Evolutionary conservation across 352 stramenopile genomes (phyloP), one percentile per base, ranked within the genome.

Genomic region (Peronospora destructor): DNA sequence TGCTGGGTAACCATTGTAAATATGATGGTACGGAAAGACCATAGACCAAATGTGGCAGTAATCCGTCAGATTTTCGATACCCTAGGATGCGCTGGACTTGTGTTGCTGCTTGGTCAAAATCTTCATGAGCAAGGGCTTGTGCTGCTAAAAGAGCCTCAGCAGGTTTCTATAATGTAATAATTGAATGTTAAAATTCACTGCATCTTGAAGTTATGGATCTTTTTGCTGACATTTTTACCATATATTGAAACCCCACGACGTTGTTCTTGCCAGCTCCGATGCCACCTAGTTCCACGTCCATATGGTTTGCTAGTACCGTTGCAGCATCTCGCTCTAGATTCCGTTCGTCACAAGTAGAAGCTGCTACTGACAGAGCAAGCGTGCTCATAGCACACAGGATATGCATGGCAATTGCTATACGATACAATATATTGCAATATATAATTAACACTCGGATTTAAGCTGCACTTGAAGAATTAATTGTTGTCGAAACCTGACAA

Each of bases 1-100:
- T 75, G 35, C 62, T 84, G 1, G 56, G 49, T 17, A 93, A 65
- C 83, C 83, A 93, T 16, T 42, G 38, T 14, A 53, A 42, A 8
- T 56, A 14, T 3, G 49, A 59, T 14, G 79, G 55, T n/a, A 93
- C 78, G 0, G 77, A 85, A 3, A 78, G 74, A 0, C 83, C 80
- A 51, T 91, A 93, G 23, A 93, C 72, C 14, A 93, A 49, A 13
- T 88, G 68, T 4, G 83, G 80, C 12, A 93, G 45, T 34, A 72
- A 45, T 4, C 83, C 80, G 52, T 84, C 61, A 10, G 56, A 45
- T 26, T 48, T 76, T 56, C 85, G 76, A 48, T 85, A 71, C 28
- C 64, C 51, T 11, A 93, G 48, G n/a, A 93, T 63, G 19, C 39
- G 85, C 76, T 71, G 65, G 34, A 91, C 86, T 33, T 93, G 80